Evolutionary conservation across 805 yeast genomes (phyloP), one percentile per base, ranked within the genome.

Genomic region (Sugiyamaella americana): DNA sequence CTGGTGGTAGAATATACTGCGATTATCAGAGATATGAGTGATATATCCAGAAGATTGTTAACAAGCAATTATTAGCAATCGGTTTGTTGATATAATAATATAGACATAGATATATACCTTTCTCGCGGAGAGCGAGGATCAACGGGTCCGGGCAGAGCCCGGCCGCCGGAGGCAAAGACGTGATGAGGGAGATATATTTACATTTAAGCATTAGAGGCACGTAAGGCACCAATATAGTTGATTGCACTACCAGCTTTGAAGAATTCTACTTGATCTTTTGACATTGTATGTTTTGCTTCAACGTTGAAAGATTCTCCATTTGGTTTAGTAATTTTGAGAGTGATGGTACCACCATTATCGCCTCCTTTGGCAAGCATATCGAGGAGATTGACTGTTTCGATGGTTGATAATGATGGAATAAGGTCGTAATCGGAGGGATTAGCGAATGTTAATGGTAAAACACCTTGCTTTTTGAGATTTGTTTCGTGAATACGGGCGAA

Each of bases 401-500:
- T 66, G 30, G 75, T 69, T 66, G 93, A 98, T 54, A 93, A 87
- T 30, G 89, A 73, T 43, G 78, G 66, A 49, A 93, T 71, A 61
- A 64, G 75, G 66, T 93, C 97, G 64, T 91, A 93, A 62, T 93
- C 98, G 30, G 75, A 70, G 64, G 88, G 96, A 63, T 91, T 69
- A 34, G 87, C 96, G 67, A 93, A 93, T 21, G 95, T 86, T 62
- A 93, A 71, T 30, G 98, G 98, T 62, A 91, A 75, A 84, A 91
- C 80, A 67, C 98, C 98, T 74, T 93, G 98, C 69, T 93, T 93
- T 76, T 91, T 93, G 71, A 91, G 79, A 69, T 91, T 91, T 30
- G 98, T 91, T 73, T 91, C 98, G 69, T 91, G 98, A 60, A 91
- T 91, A 75, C 98, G 84, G 30, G 98, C 98, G 70, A 91, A 91